A percentile compares a stretch with the other conserved stretches of the same genome.
phyloP scores from a whole-genome alignment of 2,329 filamentous ascomycete species.

The Fusarium musae region DNA sequence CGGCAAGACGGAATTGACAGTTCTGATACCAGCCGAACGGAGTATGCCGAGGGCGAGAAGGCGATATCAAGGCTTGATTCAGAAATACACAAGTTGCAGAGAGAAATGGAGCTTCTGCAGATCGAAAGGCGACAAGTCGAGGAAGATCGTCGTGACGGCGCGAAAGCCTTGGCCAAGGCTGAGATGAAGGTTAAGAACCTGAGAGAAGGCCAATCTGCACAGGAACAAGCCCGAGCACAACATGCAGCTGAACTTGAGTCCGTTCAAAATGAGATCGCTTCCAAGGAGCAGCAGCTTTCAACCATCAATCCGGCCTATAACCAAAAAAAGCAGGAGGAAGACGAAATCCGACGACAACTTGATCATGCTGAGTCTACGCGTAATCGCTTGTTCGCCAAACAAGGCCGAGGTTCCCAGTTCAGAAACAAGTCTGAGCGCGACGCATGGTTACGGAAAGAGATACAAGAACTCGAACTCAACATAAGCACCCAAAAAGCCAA shows the following conservation, averaged over 20 bases:
- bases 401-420: slow-evolving; percentile 88
- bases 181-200: slow-evolving; percentile 87
- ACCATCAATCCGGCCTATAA: slow-evolving; percentile 82
- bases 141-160: slow-evolving; percentile 85
- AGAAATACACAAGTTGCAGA: slow-evolving; percentile 81
- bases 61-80: slow-evolving; percentile 80
- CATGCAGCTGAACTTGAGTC: slow-evolving; percentile 78
- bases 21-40: slow-evolving; percentile 81
- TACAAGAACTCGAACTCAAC: slow-evolving; percentile 80
- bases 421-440: slow-evolving; percentile 90
- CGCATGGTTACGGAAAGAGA: slow-evolving; percentile 81
- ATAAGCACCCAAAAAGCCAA: slow-evolving; percentile 86
- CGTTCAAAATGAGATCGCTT: slow-evolving; percentile 77
- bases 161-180: slow-evolving; percentile 82
- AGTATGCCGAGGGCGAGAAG: slow-evolving; percentile 82
- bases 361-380: slow-evolving; percentile 80
- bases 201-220: slow-evolving; percentile 81
- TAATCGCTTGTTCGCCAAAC: slow-evolving; percentile 88
- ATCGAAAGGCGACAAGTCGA: slow-evolving; percentile 90
- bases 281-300: slow-evolving; percentile 80
- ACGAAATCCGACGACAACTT: slow-evolving; percentile 74
- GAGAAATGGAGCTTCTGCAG: slow-evolving; percentile 84
- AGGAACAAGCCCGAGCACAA: slow-evolving; percentile 76
- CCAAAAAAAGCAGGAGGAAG: slow-evolving; percentile 77
- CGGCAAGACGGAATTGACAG: slow-evolving; percentile 85